Base-by-base conservation (phyloP, 495 filamentous ascomycete genomes). In the Elasticomyces elasticus region DNA sequence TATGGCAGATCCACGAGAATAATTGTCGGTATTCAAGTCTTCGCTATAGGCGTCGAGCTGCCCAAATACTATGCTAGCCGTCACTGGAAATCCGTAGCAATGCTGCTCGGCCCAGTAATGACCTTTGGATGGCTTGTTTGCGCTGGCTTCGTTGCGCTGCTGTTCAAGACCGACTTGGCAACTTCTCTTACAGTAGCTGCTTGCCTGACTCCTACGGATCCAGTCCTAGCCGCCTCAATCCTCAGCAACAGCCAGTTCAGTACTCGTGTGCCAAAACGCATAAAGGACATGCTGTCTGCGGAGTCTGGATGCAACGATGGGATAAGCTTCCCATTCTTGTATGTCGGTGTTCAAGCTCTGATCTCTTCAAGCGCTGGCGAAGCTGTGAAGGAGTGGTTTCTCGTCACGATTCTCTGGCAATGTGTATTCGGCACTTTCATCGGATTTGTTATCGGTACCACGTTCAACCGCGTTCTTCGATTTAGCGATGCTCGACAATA, bases 221-320 rank as follows among this genome's bases (percentile, higher is more conserved):
- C 74, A 0, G 73, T 78, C 9, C 64, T 78, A 12, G 71, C 75
- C 17, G 70, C 75, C 1, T 61, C 52, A 19, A 71, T 78, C 1
- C 62, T 78, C n/a, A 63, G 64, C 1, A 72, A 73, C 41, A 69
- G 66, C 13, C 66, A 52, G 24, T 78, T 78, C 63, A 68, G 64
- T 35, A 55, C 58, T 2, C 58, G 74, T 19, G 72, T 77, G 5
- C 73, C 74, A 2, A 67, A 63, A 33, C 59, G 74, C 2, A 49
- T 78, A 28, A 71, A 68, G 54, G 62, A 75, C 50, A 52, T 78
- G 49, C 65, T 78, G 5, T 66, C 66, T 23, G 74, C 74, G 0
- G 75, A 78, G 54, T 72, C 69, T 25, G 74, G 71, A 1, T 74
- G 71, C 58, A 78, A 76, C 56, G 74, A 78, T 53, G 75, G 74